phyloP scores from a whole-genome alignment of 768 basidiomycete species.

The Grammothele lineata region DNA sequence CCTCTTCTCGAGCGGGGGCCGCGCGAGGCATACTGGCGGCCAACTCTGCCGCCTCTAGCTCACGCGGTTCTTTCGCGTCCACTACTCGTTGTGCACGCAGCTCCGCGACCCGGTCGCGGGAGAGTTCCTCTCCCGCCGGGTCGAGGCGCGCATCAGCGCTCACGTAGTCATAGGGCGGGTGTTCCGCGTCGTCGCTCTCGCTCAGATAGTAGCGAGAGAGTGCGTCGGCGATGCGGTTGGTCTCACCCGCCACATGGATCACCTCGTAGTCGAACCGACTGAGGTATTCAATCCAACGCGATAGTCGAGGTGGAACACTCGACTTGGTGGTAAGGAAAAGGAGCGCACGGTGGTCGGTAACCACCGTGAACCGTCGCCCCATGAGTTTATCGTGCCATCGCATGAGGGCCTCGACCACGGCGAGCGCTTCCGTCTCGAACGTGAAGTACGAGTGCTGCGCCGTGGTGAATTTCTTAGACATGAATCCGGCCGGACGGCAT shows the following conservation, averaged over 20 bases:
- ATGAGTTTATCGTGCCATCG: conserved; percentile 32
- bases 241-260: conserved; percentile 20
- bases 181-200: not conserved
- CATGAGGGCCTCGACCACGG: conserved; percentile 17
- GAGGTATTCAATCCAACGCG: conserved; percentile 29
- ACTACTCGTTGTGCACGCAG: not conserved
- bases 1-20: no score
- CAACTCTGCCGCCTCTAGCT: no score
- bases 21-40: no score
- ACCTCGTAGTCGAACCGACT: conserved; percentile 26
- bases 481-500: conserved; percentile 26
- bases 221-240: conserved; percentile 28
- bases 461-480: conserved; percentile 26
- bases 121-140: not conserved
- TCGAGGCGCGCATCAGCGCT: not conserved
- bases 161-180: conserved; percentile 16
- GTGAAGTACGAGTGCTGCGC: conserved; percentile 23
- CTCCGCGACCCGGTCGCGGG: not conserved
- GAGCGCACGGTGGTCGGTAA: conserved; percentile 15
- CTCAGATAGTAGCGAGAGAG: conserved; percentile 26
- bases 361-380: conserved; percentile 7
- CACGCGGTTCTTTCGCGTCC: not conserved
- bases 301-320: conserved; percentile 17
- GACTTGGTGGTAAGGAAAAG: conserved; percentile 20
- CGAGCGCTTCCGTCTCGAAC: conserved; percentile 18